Percentiles rank a stretch among this genome's conserved stretches.
phyloP scores from a whole-genome alignment of 768 basidiomycete genomes.

The Phylloporus scabripes region DNA sequence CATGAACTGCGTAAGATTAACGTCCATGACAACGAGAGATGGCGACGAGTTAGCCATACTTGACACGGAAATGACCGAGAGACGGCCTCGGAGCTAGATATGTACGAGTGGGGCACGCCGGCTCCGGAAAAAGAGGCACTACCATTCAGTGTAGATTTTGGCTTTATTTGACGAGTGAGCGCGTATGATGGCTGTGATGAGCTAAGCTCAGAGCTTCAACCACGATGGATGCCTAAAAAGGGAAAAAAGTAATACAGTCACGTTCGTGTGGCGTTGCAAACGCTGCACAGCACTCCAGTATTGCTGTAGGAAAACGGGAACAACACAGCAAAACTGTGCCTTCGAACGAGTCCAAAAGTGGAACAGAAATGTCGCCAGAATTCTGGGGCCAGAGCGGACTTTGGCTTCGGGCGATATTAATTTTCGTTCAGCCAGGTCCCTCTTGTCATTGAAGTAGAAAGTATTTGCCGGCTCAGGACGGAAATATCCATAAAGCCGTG shows the following conservation, averaged over 20 bases:
- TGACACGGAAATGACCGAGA: neutral
- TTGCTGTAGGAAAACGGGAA: slow-evolving; percentile 3
- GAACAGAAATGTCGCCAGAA: slow-evolving; percentile 6
- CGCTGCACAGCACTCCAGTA: slow-evolving; percentile 9
- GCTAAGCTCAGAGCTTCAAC: neutral
- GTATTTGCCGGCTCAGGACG: neutral
- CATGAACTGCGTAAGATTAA: neutral
- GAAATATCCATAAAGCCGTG: neutral
- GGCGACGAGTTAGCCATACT: neutral
- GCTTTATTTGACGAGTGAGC: neutral
- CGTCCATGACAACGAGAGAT: slow-evolving; percentile 4
- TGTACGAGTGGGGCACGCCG: neutral
- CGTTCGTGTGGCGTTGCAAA: neutral
- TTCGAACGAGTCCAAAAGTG: neutral
- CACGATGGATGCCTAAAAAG: slow-evolving; percentile 9
- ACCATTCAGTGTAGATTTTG: neutral
- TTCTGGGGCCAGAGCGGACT: slow-evolving; percentile 5
- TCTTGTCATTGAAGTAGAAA: neutral
- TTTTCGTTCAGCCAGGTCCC: neutral
- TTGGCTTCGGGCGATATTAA: slow-evolving; percentile 9
- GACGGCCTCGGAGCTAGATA: neutral
- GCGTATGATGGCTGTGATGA: neutral
- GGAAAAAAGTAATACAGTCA: neutral
- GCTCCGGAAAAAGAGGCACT: neutral
- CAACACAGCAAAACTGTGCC: slow-evolving; percentile 15